Evolutionary conservation across 495 filamentous ascomycete species (phyloP), one percentile per base, ranked within the genome.

Genomic region (Talaromyces proteolyticus): DNA sequence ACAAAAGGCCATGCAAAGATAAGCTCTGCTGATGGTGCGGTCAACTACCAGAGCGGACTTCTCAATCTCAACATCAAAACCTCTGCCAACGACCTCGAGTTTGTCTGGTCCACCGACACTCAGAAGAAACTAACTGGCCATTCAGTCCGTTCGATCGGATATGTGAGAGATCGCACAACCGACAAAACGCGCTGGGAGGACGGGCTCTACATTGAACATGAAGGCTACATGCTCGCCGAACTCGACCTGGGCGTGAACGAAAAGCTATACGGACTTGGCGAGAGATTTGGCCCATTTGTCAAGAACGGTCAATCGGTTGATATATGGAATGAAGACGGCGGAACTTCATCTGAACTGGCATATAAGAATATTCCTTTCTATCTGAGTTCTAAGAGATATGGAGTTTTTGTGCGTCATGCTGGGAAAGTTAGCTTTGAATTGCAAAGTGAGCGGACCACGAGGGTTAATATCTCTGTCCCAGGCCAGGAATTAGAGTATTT

Each of bases 311-410:
- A 88, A 60, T 72, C 68, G 4, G 70, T 89, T 2, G 74, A 76
- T 46, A 74, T 88, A 17, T 87, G 84, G 82, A 87, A 88, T 50
- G 79, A 80, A 25, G 85, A 89, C 54, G 85, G 85, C 2, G 85
- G 84, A 7, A 88, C 86, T 16, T 82, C 77, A 0, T 81, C 75
- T 16, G 84, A 88, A 44, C 74, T 86, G 51, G 82, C 83, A 0
- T 89, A 89, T 59, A 88, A 88, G 65, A 88, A 88, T 56, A 72
- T 88, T 6, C 78, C 82, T 2, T 88, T 88, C 62, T 87, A 82
- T 61, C 65, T 88, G 26, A 85, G 79, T 50, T 85, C 79, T 0
- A 68, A 72, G 12, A 83, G 83, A 1, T 89, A 88, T 59, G 84
- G 84, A 20, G 72, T 88, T n/a, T 87, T 87, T 61, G 76, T 88